Evolutionary conservation across 2,329 filamentous ascomycete species (phyloP).

Genomic region (Xylariales sp.): DNA sequence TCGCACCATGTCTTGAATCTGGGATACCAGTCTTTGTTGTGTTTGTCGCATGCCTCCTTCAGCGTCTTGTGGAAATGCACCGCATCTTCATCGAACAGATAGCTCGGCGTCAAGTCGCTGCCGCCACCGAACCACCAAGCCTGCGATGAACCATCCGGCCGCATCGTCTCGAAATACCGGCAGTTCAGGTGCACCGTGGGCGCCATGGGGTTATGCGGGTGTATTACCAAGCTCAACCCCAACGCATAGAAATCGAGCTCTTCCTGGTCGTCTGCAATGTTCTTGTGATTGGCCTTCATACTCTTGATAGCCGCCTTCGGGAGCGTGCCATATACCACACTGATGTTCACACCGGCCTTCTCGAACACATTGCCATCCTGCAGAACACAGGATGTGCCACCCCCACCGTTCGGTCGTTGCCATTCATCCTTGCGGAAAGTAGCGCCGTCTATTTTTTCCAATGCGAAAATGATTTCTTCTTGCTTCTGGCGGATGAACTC

Average conservation of each 20-base stretch:
- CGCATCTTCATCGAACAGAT: constrained; percentile 95
- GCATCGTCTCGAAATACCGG: constrained; percentile 94
- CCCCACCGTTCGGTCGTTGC: constrained; percentile 82
- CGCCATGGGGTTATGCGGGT: constrained; percentile 93
- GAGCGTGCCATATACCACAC: constrained; percentile 87
- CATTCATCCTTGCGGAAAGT: constrained; percentile 82
- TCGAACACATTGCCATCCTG: constrained; percentile 97
- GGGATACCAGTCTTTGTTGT: constrained; percentile 88
- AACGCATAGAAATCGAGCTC: constrained; percentile 94
- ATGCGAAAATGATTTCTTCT: constrained; percentile 74
- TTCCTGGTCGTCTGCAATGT: constrained; percentile 62
- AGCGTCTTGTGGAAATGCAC: constrained; percentile 94
- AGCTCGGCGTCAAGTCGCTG: constrained; percentile 86
- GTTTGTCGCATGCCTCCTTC: constrained; percentile 88
- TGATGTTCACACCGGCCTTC: constrained; percentile 94
- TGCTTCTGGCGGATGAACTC: constrained; percentile 92
- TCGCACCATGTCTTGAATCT: constrained; percentile 99
- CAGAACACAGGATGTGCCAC: constrained; percentile 88
- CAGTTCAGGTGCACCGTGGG: constrained; percentile 98
- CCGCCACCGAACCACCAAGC: constrained; percentile 99
- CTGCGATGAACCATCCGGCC: constrained; percentile 72
- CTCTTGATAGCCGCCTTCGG: constrained; percentile 82
- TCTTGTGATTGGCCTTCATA: constrained; percentile 95
- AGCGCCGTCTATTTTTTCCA: constrained; percentile 79
- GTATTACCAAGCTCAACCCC: constrained; percentile 86